Base-by-base conservation (phyloP, 176 grass and related monocot genomes). In the Bolboschoenus planiculmis region DNA sequence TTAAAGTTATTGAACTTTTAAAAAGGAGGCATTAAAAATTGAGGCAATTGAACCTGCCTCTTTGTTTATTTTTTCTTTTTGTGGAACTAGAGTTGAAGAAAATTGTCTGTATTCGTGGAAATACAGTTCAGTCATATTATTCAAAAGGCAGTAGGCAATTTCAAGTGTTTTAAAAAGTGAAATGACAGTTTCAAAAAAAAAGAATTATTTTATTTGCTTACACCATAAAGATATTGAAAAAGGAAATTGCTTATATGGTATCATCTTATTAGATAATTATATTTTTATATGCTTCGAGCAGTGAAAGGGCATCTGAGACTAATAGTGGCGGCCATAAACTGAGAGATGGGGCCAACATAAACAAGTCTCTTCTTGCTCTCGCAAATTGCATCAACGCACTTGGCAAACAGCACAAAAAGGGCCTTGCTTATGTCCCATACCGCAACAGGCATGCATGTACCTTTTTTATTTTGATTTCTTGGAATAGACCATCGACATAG, bases 361-460 rank as follows among this genome's bases (percentile, higher is more conserved):
- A 99, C 39, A 81, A 81, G 15, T 99, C 96, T 77, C 91, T 99
- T 77, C 92, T 99, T 83, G 96, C 92, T 29, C 87, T 99, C 72
- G 96, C 96, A 85, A 99, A 95, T 83, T 99, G 96, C 80, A 99
- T 99, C 72, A 99, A 99, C 88, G 92, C 96, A 65, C 96, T 99
- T 50, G 96, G 96, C 53, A 99, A 99, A 87, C 92, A 95, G 78
- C 94, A 99, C 35, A 99, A 99, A 85, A 99, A 99, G 87, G 96
- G 96, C 56, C 96, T 99, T 80, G 96, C 96, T 53, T 99, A 99
- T 87, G 96, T 99, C 79, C 96, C 96, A 79, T 99, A 99, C 83
- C 96, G 96, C 70, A 99, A 95, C 89, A 99, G 96, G 96, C 92
- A 90, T 2, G 6, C 29, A 90, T 2, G 6, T 31, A 37, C 37